Conservation (phyloP, 495 filamentous ascomycete species). For the Penicillium longicatenatum region DNA sequence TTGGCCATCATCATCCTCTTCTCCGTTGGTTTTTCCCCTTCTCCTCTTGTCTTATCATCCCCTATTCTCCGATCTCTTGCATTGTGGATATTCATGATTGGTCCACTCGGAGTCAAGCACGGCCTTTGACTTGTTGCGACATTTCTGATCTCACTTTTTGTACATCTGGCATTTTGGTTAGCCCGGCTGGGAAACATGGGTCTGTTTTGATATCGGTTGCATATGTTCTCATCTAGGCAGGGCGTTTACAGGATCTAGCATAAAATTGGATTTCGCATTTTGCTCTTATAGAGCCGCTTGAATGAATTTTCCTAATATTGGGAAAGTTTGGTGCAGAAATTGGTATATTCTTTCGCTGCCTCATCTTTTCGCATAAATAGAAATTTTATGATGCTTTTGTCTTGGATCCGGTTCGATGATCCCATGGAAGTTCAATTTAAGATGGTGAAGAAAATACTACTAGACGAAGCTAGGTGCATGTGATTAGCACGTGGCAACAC, state of each 20-base stretch:
- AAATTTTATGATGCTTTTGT: no score
- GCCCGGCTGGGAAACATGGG: not conserved
- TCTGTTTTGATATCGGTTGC: not conserved
- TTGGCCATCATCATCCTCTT: not conserved
- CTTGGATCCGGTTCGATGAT: no score
- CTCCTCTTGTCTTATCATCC: not conserved
- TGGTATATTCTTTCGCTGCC: no score
- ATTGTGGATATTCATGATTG: conserved; percentile 8
- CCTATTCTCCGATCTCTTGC: no score
- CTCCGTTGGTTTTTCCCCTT: not conserved
- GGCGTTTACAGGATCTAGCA: conserved; percentile 1
- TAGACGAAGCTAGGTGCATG: no score
- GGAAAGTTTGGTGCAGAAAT: no score
- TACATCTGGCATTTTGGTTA: conserved; percentile 16
- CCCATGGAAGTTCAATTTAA: no score
- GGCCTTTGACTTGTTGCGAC: conserved; percentile 5
- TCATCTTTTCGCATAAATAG: no score
- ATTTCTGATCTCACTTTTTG: conserved; percentile 6
- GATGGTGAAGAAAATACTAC: no score
- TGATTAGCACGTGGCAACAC: no score
- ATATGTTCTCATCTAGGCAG: not conserved
- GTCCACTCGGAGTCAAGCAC: not conserved
- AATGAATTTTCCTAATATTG: no score
- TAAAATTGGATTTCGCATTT: not conserved
- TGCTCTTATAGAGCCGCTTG: no score